Evolutionary conservation across 2,329 filamentous ascomycete species (phyloP), one percentile per base, ranked within the genome.

Genomic region (Trichoderma atrobrunneum): DNA sequence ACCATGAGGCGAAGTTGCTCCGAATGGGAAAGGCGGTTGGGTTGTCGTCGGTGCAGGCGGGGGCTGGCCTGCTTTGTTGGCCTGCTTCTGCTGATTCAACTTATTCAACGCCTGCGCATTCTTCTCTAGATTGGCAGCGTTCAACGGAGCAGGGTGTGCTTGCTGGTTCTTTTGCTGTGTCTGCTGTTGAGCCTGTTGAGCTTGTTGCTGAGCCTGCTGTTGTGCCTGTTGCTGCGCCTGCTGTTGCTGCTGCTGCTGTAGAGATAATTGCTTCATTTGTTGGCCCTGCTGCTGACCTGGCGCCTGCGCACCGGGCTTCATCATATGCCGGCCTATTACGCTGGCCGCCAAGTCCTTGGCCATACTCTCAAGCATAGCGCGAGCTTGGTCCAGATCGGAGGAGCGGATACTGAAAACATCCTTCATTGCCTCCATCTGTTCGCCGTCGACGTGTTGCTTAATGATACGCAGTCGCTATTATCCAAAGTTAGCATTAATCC

Each of bases 21-120:
- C 86, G 71, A 90, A 85, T 30, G 83, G 80, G 78, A 89, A 89
- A 0, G 88, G 88, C 18, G 88, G 85, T 74, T 89, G 87, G 16
- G 85, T 77, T 1, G 85, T 85, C 0, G 87, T 90, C 18, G 89
- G 88, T 11, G 89, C 88, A 14, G 87, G 84, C 4, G 88, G 88
- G 0, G 86, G 80, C 73, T 87, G 85, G 10, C 81, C 83, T 10
- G 80, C 80, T 77, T 86, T 88, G 78, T 82, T 85, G 39, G 83
- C 67, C 30, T 73, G 71, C 72, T 81, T 83, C 26, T 80, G 77
- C 64, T 77, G 76, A 70, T 84, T 84, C 75, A 82, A 79, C 73
- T 88, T 86, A 75, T 78, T 86, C 71, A 85, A 78, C 5, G 83
- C 83, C 72, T 86, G 84, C 3, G 83, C 81, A 75, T 88, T 85